These are phyloP conservation scores for Xylogone sp. DNA, from an alignment of 2,329 filamentous ascomycete genomes.

Conservation along the genomic window DNA sequence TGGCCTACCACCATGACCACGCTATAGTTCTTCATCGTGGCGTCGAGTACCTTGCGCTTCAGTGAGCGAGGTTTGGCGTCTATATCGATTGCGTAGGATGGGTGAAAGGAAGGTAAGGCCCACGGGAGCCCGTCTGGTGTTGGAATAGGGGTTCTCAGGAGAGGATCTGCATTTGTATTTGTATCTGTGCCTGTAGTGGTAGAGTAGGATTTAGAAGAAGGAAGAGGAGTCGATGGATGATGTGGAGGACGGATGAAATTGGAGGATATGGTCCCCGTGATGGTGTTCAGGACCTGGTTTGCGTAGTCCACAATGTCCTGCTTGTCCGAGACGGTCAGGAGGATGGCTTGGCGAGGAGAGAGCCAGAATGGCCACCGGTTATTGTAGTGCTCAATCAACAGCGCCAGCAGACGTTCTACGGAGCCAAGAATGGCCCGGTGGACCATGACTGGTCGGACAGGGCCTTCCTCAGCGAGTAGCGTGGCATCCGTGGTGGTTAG, in stretches of 20 bases:
- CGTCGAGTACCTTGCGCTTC: constrained; percentile 67
- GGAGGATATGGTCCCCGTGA: constrained; percentile 1
- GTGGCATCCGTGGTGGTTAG: constrained; percentile 45
- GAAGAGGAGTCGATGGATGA: no score
- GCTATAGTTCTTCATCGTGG: constrained; percentile 68
- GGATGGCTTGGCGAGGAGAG: constrained; percentile 71
- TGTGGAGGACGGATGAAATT: neutral
- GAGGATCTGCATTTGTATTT: no score
- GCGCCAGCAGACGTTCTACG: constrained; percentile 78
- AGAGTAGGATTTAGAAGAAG: no score
- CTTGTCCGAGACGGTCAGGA: constrained; percentile 68
- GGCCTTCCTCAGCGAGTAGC: constrained; percentile 48
- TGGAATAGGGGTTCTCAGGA: neutral
- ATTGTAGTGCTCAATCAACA: constrained; percentile 79
- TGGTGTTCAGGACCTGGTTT: constrained; percentile 8
- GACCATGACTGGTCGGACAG: constrained; percentile 72
- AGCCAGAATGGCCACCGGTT: constrained; percentile 87
- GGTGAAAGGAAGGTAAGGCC: constrained; percentile 18
- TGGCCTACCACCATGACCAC: constrained; percentile 71
- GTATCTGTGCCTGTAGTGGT: no score
- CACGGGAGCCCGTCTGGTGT: constrained; percentile 29
- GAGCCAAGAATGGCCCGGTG: constrained; percentile 83
- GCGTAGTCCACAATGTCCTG: constrained; percentile 22
- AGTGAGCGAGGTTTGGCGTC: constrained; percentile 62
- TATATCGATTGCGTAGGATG: constrained; percentile 46